Evolutionary conservation across 306 rosid species (phyloP), one percentile per base, ranked within the genome.

Genomic region (Datisca glomerata): DNA sequence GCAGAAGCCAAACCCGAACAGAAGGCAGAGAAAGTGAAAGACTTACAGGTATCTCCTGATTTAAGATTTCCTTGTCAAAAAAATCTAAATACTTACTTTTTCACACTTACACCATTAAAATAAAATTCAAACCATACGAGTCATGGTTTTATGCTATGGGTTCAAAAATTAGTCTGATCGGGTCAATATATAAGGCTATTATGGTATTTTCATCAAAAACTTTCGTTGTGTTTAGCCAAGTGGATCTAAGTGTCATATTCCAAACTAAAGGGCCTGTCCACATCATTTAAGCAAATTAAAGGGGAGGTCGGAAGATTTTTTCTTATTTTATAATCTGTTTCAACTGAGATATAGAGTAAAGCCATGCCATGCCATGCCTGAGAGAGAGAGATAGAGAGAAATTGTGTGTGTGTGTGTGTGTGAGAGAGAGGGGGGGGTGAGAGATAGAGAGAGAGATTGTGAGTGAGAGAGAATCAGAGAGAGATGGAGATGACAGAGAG

Each of bases 11-110:
- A 79, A 68, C 92, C 92, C 9, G 15, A 52, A 21, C 81, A 92
- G 24, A 84, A 84, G 68, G 92, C 92, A 21, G 72, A 79, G 27
- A 84, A 67, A 70, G 67, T 84, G 62, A 84, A 84, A 70, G 94
- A 84, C 0, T 49, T 84, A 47, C 86, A 79, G 92, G 86, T 76
- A 58, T n/a, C 50, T 36, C 51, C 51, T 25, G 32, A 21, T 47
- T 44, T 47, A 14, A 31, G n/a, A n/a, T n/a, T n/a, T n/a, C n/a
- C n/a, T n/a, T n/a, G n/a, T n/a, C n/a, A n/a, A n/a, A n/a, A n/a
- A n/a, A n/a, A n/a, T n/a, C n/a, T n/a, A n/a, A n/a, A n/a, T n/a
- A n/a, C n/a, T n/a, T n/a, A n/a, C 36, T 0, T 8, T 8, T 12
- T 31, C 10, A 31, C n/a, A 31, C 3, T 31, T 31, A 31, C 2